Base-by-base conservation (phyloP, 371 early-diverging fungal species). In the Zychaea mexicana region DNA sequence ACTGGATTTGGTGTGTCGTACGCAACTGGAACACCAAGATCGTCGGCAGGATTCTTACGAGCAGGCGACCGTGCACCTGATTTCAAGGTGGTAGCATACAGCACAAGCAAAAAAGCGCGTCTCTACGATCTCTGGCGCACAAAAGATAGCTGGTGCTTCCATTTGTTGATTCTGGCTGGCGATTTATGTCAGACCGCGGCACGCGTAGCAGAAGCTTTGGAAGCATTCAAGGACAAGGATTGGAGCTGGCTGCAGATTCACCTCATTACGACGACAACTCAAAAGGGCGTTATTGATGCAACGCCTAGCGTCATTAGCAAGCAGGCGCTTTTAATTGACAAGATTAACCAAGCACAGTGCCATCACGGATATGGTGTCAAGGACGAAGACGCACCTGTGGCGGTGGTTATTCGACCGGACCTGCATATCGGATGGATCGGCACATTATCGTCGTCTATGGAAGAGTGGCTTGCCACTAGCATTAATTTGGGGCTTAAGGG, bases 321-420 rank as follows among this genome's bases (percentile, higher is more conserved):
- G 21, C 54, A 54, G 39, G 19, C 15, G 33, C 42, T 79, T 2
- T 62, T 71, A 7, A 56, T 79, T 30, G 79, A 79, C 52, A 79
- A 79, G 27, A 46, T 79, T n/a, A 79, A 79, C 38, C 70, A 68
- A 39, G 68, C 76, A n/a, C 79, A 79, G 46, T 79, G 79, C 22
- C 79, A 79, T 56, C 61, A 66, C 55, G 66, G 67, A 2, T 78
- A 73, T 53, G 52, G 63, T 10, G 52, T 36, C 19, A n/a, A 66
- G 2, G 61, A 68, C n/a, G 47, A 61, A n/a, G 19, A 38, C 19
- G 52, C 19, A 17, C 59, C 59, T 22, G 61, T 30, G 7, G 61
- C 52, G 2, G 69, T 65, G 0, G 21, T 78, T 17, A 58, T 78
- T 13, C 66, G 78, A 56, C 78, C 74, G 10, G 78, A 78, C 56